Evolutionary conservation across 148 eudicot genomes (phyloP).

Genomic region (Rhododendron ferrugineum): DNA sequence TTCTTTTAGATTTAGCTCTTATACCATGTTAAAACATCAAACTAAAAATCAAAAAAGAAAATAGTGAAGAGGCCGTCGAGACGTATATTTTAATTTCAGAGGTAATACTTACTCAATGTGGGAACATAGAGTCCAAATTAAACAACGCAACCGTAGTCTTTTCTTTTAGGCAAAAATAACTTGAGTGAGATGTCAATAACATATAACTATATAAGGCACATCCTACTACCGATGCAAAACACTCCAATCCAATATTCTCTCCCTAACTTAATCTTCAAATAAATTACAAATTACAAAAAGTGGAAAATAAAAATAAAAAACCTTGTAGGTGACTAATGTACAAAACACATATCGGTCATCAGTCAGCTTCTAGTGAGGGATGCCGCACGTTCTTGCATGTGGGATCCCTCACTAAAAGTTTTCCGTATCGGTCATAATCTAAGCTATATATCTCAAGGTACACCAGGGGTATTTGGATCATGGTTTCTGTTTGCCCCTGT

Average conservation of each 20-base stretch:
- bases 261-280: background rate
- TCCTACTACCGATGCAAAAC: background rate
- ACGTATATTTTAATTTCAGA: too few relatives aligned
- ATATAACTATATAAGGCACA: background rate
- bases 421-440: background rate
- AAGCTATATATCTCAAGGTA: background rate
- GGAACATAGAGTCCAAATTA: background rate
- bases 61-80: background rate
- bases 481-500: constrained; percentile 10
- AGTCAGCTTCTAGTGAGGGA: too few relatives aligned
- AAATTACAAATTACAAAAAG: background rate
- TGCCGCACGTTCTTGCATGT: too few relatives aligned
- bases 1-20: too few relatives aligned
- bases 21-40: too few relatives aligned
- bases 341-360: background rate
- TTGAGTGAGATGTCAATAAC: background rate
- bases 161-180: background rate
- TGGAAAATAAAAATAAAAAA: background rate
- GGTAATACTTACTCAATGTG: background rate
- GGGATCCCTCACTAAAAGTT: too few relatives aligned
- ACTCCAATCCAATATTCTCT: background rate
- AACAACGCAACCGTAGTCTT: background rate
- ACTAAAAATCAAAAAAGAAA: too few relatives aligned
- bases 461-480: constrained; percentile 7
- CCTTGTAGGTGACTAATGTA: background rate